phyloP scores from a whole-genome alignment of 495 filamentous ascomycete genomes.

The Thermothielavioides terrestris region DNA sequence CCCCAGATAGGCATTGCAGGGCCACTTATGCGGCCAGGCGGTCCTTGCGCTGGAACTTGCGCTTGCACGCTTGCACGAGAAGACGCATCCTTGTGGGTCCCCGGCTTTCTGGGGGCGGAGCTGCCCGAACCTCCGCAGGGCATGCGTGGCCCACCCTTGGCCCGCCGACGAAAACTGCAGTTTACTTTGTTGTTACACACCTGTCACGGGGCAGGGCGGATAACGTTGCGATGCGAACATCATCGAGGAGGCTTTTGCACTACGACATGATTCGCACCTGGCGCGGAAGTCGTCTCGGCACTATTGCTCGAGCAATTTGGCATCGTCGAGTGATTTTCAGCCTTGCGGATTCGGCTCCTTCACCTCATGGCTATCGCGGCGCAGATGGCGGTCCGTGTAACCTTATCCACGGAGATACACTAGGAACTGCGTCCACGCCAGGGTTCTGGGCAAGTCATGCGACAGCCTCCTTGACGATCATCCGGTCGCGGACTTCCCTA shows the following conservation, averaged over 20 bases:
- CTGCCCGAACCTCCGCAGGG: conserved; percentile 2
- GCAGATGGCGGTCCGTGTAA: no score
- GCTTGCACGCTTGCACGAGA: no score
- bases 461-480: no score
- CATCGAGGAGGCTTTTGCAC: not conserved
- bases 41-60: conserved; percentile 1
- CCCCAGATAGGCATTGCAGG: not conserved
- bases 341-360: not conserved
- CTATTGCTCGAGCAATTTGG: not conserved
- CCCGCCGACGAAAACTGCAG: no score
- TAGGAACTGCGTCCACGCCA: no score
- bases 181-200: no score
- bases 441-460: no score
- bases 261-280: not conserved
- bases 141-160: conserved; percentile 1
- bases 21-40: conserved; percentile 3
- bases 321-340: not conserved
- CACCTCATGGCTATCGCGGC: no score
- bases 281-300: not conserved
- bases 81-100: conserved; percentile 4
- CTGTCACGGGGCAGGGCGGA: no score
- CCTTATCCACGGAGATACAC: no score
- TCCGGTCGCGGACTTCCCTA: no score
- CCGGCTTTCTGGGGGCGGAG: conserved; percentile 5
- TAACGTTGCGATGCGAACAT: no score